Conservation (phyloP, 495 filamentous ascomycete species). For the Penicillium egyptiacum region DNA sequence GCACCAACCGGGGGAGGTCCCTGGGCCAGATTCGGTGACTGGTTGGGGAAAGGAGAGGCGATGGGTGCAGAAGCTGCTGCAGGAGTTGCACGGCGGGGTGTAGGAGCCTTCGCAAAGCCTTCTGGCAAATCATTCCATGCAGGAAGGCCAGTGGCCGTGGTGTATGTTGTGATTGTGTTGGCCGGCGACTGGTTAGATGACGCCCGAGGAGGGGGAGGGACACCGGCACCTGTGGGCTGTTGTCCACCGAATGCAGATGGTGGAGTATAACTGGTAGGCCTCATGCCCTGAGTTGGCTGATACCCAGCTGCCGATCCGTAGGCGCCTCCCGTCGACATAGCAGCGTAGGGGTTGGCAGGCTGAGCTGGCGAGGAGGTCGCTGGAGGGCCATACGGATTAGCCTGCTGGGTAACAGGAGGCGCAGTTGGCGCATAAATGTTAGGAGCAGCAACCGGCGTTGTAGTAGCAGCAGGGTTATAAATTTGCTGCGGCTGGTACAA, state of each 20-base stretch:
- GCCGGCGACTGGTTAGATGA: conserved; percentile 58
- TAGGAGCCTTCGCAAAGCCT: conserved; percentile 69
- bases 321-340: conserved; percentile 38
- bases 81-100: conserved; percentile 70
- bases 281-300: conserved; percentile 47
- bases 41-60: conserved; percentile 67
- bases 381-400: conserved; percentile 36
- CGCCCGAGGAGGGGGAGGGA: conserved; percentile 60
- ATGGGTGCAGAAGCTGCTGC: conserved; percentile 55
- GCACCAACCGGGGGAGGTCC: conserved; percentile 44
- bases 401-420: conserved; percentile 20
- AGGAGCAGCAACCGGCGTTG: conserved; percentile 21
- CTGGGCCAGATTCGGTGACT: conserved; percentile 55
- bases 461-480: conserved; percentile 35
- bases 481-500: conserved; percentile 42
- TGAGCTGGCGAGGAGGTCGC: conserved; percentile 38
- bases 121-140: conserved; percentile 97
- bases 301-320: conserved; percentile 46
- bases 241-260: conserved; percentile 45
- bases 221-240: conserved; percentile 38
- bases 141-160: conserved; percentile 65
- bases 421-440: conserved; percentile 41
- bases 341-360: conserved; percentile 62
- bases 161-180: conserved; percentile 56
- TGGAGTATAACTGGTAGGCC: conserved; percentile 26